A percentile compares a stretch with the other conserved stretches of the same genome.
Evolutionary conservation across 768 basidiomycete genomes (phyloP).

Genomic region (Mycena metata): DNA sequence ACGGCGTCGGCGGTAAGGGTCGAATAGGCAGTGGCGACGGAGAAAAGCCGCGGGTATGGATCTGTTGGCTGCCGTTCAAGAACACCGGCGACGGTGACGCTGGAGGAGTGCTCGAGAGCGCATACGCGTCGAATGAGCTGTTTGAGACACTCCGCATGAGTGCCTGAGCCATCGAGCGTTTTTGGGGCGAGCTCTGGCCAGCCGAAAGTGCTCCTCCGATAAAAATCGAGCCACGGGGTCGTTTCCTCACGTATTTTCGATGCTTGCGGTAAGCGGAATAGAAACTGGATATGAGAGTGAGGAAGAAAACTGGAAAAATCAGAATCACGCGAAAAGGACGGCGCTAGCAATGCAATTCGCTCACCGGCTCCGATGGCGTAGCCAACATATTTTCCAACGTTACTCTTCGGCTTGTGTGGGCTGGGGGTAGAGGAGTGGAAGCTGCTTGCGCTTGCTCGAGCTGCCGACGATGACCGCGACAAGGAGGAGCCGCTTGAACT

Average conservation of each 20-base stretch:
- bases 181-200: conserved; percentile 28
- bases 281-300: conserved; percentile 38
- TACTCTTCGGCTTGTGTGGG: conserved; percentile 30
- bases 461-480: conserved; percentile 28
- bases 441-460: conserved; percentile 23
- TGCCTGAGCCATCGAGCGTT: conserved; percentile 34
- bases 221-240: conserved; percentile 36
- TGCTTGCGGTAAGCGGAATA: conserved; percentile 37
- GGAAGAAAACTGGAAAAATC: conserved; percentile 31
- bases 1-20: conserved; percentile 33
- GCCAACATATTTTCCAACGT: conserved; percentile 35
- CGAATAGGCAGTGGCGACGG: conserved; percentile 11
- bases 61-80: conserved; percentile 10
- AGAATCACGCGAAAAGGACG: not conserved
- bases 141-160: conserved; percentile 38
- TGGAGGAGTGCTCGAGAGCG: conserved; percentile 26
- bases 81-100: conserved; percentile 32
- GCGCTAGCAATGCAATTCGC: not conserved
- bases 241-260: conserved; percentile 35
- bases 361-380: conserved; percentile 36
- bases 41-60: conserved; percentile 17
- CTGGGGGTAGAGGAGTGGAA: conserved; percentile 17
- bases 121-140: conserved; percentile 38
- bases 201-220: conserved; percentile 26
- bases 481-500: conserved; percentile 14